phyloP scores from a whole-genome alignment of 192 early-diverging fungal genomes.

The Geranomyces variabilis region DNA sequence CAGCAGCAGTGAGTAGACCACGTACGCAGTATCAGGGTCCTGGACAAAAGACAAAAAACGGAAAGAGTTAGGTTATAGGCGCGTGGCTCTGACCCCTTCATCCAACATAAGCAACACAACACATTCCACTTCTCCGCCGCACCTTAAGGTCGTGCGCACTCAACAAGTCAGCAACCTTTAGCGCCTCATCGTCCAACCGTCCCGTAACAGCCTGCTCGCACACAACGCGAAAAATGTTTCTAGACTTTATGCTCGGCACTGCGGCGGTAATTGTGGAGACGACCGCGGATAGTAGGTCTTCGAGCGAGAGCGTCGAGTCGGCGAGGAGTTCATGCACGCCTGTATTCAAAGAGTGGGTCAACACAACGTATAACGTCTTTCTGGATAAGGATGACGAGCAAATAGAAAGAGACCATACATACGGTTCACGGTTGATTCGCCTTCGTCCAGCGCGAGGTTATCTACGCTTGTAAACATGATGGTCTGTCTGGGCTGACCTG shows the following conservation, averaged over 20 bases:
- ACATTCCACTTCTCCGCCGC: too few species aligned
- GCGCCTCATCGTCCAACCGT: constrained; percentile 5
- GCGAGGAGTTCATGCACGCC: background rate
- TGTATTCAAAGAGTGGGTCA: too few species aligned
- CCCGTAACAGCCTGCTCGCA: constrained; percentile 12
- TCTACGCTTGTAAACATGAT: constrained; percentile 15
- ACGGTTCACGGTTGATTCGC: background rate
- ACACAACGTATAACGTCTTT: too few species aligned
- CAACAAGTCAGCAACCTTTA: constrained; percentile 3
- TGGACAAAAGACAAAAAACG: background rate
- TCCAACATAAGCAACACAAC: too few species aligned
- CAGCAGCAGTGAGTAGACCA: constrained; percentile 35
- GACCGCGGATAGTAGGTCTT: background rate
- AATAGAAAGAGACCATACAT: background rate
- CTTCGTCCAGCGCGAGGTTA: constrained; percentile 9
- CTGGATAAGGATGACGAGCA: too few species aligned
- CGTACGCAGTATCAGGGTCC: constrained; percentile 24
- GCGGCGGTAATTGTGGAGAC: background rate
- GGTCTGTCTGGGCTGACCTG: too few species aligned
- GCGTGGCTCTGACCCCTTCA: too few species aligned
- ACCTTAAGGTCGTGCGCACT: constrained; percentile 3
- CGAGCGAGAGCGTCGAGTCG: constrained; percentile 2
- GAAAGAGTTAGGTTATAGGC: too few species aligned
- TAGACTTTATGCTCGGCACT: constrained; percentile 7
- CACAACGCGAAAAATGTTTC: constrained; percentile 12